Evolutionary conservation across 2,329 filamentous ascomycete genomes (phyloP).

Genomic region (Penicillium sp.): DNA sequence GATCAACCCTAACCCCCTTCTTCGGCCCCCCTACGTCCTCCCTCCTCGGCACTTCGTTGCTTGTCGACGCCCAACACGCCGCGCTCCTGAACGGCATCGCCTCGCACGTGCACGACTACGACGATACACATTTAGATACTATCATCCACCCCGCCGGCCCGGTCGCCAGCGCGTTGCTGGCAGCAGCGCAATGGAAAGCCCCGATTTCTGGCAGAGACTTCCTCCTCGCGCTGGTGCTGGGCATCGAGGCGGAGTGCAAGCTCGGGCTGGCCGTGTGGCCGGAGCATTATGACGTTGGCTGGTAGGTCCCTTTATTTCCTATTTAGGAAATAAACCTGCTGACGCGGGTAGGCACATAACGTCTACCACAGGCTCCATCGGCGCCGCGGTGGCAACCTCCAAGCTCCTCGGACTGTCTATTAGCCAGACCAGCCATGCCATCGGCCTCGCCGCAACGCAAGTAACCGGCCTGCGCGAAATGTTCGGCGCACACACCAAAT

Average conservation of each 20-base stretch:
- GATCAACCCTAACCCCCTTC: constrained; percentile 30
- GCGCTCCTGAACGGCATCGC: constrained; percentile 54
- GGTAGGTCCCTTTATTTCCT: constrained; percentile 25
- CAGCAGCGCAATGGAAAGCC: constrained; percentile 36
- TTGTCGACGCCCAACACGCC: constrained; percentile 46
- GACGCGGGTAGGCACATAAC: constrained; percentile 44
- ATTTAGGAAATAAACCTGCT: background rate
- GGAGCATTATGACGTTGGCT: constrained; percentile 53
- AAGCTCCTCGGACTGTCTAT: constrained; percentile 44
- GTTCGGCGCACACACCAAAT: constrained; percentile 55
- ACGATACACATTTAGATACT: constrained; percentile 54
- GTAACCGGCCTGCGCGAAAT: constrained; percentile 53
- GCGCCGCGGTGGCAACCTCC: constrained; percentile 50
- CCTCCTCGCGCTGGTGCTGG: constrained; percentile 49
- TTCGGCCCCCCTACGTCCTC: constrained; percentile 35
- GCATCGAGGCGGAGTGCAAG: constrained; percentile 53
- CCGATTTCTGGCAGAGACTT: constrained; percentile 45
- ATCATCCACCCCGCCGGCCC: constrained; percentile 55
- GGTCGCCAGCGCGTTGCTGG: constrained; percentile 48
- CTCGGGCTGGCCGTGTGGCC: constrained; percentile 52
- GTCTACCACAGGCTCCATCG: constrained; percentile 49
- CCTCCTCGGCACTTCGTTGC: constrained; percentile 27
- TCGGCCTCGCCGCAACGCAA: constrained; percentile 52
- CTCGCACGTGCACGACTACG: constrained; percentile 55
- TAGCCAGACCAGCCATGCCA: constrained; percentile 45